Base-by-base conservation (phyloP, 768 basidiomycete genomes). In the Boletus tomentosulus region DNA sequence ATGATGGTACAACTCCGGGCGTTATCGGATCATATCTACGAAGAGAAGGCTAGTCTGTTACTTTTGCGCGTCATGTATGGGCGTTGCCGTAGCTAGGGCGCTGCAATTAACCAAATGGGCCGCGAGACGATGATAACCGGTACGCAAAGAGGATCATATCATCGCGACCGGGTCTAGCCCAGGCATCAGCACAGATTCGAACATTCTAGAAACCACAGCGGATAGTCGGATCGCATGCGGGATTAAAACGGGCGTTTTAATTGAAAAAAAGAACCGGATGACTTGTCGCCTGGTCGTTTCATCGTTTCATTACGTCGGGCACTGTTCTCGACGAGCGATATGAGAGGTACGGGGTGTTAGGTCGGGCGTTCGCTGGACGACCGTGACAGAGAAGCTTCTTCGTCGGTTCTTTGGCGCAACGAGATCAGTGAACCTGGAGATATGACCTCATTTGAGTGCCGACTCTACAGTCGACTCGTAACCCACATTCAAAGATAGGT, bases 221-320 rank as follows among this genome's bases (percentile, higher is more conserved):
- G 33, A 24, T 5, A 30, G 34, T 47, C 41, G 43, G 34, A 38
- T 30, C 25, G 28, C 37, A 9, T 37, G 24, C 33, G 61, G 62
- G 33, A 44, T 13, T 57, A 63, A 22, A 51, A 28, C 22, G 52
- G 45, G 19, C 25, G 4, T 24, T 42, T 25, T 31, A 30, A 15
- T 45, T 25, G 19, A 19, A 25, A 11, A 6, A 6, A 35, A 6
- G 31, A 38, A 51, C 34, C 41, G 31, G 37, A 13, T n/a, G 46
- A 22, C 33, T 35, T 46, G 24, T 10, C 43, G 35, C 48, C 22
- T 50, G 30, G 37, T 51, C 33, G 5, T 11, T 31, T 31, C 9
- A 11, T 13, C 12, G 12, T 34, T 58, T 58, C 42, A 56, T 65
- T 62, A 59, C 60, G 56, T 58, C 11, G 19, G n/a, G 47, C 10